Evolutionary conservation across 2,329 filamentous ascomycete species (phyloP), one percentile per base, ranked within the genome.

Genomic region (Diaporthe citrichinensis): DNA sequence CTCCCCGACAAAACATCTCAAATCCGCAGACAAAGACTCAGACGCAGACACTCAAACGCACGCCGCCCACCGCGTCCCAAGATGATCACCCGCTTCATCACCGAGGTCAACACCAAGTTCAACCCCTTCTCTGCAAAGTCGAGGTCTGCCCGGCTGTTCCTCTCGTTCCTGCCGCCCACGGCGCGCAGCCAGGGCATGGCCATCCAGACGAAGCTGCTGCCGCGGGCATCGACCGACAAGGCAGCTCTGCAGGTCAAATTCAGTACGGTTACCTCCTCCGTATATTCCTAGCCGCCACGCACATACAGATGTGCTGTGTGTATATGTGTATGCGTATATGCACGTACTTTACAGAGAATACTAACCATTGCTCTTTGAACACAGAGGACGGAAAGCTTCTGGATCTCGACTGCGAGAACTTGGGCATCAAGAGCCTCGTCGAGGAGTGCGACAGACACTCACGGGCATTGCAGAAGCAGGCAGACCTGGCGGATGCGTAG

Each of bases 371-470:
- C n/a, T 25, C 1, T 36, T 25, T 41, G 34, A 57, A 72, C 82
- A 73, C 82, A 97, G 95, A 98, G 89, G 97, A 98, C 82, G 97
- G 97, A 80, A 98, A 96, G 86, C 93, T 97, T 81, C 91, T 98
- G 87, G 91, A 92, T 46, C 90, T 98, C 53, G 92, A 98, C 82
- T 90, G 95, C 79, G 92, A 94, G 79, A 94, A 93, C 84, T 88
- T 96, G 85, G 94, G 92, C 79, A 96, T 98, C 82, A 94, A 94
- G 83, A 94, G 95, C 81, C 91, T 98, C 28, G 89, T 96, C 75
- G 94, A 95, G 83, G 95, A 98, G 85, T 92, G 98, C 59, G 94
- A 98, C 83, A 90, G 97, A 81, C 95, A 98, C 86, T 98, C 95
- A 69, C 91, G 97, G 79, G 88, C 89, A 79, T 85, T 98, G 81